Base-by-base conservation (phyloP, 78 protist species). In the Anaeramoeba flamelloides region DNA sequence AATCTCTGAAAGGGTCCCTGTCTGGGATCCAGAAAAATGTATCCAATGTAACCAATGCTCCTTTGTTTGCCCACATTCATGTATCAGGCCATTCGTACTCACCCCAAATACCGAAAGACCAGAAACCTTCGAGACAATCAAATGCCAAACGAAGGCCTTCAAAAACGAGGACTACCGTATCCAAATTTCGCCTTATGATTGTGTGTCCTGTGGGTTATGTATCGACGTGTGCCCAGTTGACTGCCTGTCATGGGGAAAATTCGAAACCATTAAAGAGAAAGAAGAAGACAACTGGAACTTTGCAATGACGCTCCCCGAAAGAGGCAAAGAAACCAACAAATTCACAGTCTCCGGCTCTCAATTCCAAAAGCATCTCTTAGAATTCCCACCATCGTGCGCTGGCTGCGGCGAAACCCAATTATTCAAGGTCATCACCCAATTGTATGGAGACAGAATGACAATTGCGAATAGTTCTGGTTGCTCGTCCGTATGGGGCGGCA, bases 381-480 rank as follows among this genome's bases (percentile, higher is more conserved):
- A 87, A 78, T 89, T 87, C 80, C 33, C 81, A 2, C 90, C 89
- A 32, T 88, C 92, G 41, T 89, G 36, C 79, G 86, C 3, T n/a
- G 89, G 89, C 38, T 87, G 89, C 81, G 86, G 89, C 33, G 92
- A 89, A 76, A 85, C 88, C 26, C 86, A 86, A 33, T 89, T 87
- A 77, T 40, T 82, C 41, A 89, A 84, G 80, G 81, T 89, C 37
- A 26, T 85, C 40, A 79, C 90, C 41, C 90, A 86, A 41, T 79
- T 89, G 33, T 86, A 85, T 64, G 92, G 89, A 0, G 89, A 85
- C 22, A 64, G 88, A 33, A 33, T 87, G 87, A 38, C 84, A 69
- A 75, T 89, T 77, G 92, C 92, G 79, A 87, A 89, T 81, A 86
- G 89, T 39, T 84, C 89, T 36, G 92, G 92, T 22, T 89, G 92